Conservation (phyloP, 371 early-diverging fungal genomes). For the Rhizopus microsporus region DNA sequence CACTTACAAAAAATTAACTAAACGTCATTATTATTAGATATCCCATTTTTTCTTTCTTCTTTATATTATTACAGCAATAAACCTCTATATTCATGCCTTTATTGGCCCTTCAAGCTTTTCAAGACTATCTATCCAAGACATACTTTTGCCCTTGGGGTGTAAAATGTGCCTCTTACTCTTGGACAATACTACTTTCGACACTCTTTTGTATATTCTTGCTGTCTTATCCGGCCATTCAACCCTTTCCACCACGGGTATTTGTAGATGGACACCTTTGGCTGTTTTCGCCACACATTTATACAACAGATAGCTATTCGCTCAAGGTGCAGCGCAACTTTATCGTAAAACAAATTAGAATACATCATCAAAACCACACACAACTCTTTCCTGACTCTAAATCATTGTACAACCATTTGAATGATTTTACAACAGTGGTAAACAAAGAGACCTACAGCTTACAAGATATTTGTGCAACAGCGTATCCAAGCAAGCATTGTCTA, state of each 20-base stretch:
- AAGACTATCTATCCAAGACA: constrained; percentile 17
- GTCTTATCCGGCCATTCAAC: constrained; percentile 51
- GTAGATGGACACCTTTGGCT: constrained; percentile 39
- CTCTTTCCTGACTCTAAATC: no score
- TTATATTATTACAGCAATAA: background rate
- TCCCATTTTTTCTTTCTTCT: constrained; percentile 11
- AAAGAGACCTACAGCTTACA: no score
- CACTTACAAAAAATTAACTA: no score
- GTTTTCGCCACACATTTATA: constrained; percentile 20
- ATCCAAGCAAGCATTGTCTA: constrained; percentile 32
- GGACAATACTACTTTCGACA: constrained; percentile 48
- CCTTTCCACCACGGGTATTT: background rate
- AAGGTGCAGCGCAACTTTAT: no score
- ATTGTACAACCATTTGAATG: no score
- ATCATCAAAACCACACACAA: no score
- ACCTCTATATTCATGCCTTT: constrained; percentile 26
- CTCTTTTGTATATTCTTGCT: constrained; percentile 52
- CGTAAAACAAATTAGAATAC: no score
- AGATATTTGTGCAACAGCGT: constrained; percentile 8
- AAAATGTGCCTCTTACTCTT: constrained; percentile 57
- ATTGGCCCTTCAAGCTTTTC: constrained; percentile 16
- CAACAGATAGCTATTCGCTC: no score
- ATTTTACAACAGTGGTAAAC: no score
- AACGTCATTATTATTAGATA: no score
- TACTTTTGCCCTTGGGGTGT: constrained; percentile 66